Evolutionary conservation across 805 yeast species (phyloP), one percentile per base, ranked within the genome.

Genomic region (Candida silvicultrix): DNA sequence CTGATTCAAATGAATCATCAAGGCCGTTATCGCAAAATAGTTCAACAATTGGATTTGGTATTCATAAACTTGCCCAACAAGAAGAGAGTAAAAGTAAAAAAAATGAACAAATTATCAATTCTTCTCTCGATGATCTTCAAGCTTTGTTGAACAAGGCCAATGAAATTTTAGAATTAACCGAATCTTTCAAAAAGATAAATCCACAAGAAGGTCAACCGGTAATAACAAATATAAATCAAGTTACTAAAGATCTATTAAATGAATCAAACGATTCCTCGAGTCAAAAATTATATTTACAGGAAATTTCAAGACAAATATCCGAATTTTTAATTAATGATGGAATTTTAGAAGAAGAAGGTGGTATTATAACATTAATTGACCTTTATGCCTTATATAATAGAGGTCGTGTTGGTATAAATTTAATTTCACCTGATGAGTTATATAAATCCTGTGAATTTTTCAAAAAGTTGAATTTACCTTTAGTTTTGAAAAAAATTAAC

Each of bases 71-170:
- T 12, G 84, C 88, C 53, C 70, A 69, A 36, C 63, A 72, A 14
- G 78, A 81, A 43, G 81, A 77, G 43, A 65, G 69, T 38, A 75
- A 76, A 49, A 68, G 84, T 11, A 68, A 72, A 44, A 75, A 76
- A 40, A 85, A 82, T 53, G 83, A 83, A 41, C 59, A 71, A 16
- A 71, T 89, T 1, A 66, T 90, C 46, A 76, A 77, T 32, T 74
- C 75, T 38, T 89, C 97, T 0, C 65, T 90, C 36, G 83, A 80
- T 38, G 97, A 89, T 62, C 66, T 90, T 40, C 83, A 85, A 49
- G 81, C 82, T 39, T 68, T 89, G 44, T 83, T 87, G 82, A 73
- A 78, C n/a, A 77, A 85, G 53, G 95, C 90, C 2, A 78, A 78
- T 52, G 90, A 89, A 48, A 74, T 90, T 43, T 76, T 83, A 20